These are phyloP conservation scores for Alternaria burnsii DNA, from an alignment of 2,329 filamentous ascomycete species.

Conservation along the genomic window DNA sequence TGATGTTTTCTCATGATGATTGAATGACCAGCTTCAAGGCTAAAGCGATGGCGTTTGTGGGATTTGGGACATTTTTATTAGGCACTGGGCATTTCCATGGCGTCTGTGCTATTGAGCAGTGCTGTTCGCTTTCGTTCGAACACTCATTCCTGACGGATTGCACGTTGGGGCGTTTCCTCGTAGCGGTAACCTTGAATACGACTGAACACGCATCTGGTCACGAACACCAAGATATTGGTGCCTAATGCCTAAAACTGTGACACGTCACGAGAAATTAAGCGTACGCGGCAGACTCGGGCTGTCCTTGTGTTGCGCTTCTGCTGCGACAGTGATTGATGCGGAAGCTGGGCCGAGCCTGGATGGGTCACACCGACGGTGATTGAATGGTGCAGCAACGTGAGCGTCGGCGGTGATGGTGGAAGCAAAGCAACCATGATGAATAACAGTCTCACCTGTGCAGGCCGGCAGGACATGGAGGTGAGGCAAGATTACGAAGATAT, in stretches of 20 bases:
- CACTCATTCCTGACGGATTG: constrained; percentile 39
- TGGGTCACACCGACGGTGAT: neutral
- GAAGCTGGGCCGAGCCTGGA: constrained; percentile 7
- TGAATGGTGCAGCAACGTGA: neutral
- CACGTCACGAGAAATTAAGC: constrained; percentile 27
- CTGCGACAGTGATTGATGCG: constrained; percentile 8
- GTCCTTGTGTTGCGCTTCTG: constrained; percentile 2
- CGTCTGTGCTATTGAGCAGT: constrained; percentile 29
- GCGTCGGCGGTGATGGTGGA: neutral
- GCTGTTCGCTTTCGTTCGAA: constrained; percentile 28
- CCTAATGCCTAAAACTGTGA: constrained; percentile 27
- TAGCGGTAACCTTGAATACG: constrained; percentile 25
- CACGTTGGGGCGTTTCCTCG: constrained; percentile 23
- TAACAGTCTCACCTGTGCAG: neutral
- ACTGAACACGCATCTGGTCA: constrained; percentile 25
- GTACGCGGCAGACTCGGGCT: constrained; percentile 15
- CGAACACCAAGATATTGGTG: constrained; percentile 14
- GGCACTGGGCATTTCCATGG: constrained; percentile 43
- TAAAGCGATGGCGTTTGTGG: constrained; percentile 42
- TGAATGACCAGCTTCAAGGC: constrained; percentile 26
- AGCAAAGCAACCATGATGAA: neutral
- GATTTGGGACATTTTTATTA: constrained; percentile 35
- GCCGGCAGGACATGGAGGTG: neutral
- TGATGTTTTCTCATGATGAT: constrained; percentile 49
- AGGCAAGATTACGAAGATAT: neutral